Evolutionary conservation across 441 rosid genomes (phyloP).

Genomic region (Manihot esculenta): DNA sequence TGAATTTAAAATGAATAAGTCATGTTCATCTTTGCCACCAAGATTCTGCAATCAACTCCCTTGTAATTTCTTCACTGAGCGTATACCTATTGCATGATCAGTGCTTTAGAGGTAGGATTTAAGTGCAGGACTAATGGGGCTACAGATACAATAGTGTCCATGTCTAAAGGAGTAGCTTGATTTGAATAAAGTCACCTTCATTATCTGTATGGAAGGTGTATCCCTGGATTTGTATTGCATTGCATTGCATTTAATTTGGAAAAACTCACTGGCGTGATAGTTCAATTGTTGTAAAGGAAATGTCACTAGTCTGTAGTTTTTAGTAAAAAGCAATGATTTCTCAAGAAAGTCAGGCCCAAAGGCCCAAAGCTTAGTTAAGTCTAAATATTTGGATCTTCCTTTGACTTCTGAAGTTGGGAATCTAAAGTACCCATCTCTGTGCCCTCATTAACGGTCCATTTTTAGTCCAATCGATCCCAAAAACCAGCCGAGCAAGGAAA

Average conservation of each 20-base stretch:
- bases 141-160: neutral
- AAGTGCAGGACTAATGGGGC: neutral
- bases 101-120: neutral
- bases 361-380: neutral
- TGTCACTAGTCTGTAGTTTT: too few species aligned
- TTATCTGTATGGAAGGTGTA: too few species aligned
- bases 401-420: too few species aligned
- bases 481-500: too few species aligned
- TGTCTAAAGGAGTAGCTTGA: neutral
- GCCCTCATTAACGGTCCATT: neutral
- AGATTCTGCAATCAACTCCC: neutral
- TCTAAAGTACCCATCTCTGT: neutral
- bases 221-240: too few species aligned
- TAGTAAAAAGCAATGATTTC: too few species aligned
- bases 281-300: too few species aligned
- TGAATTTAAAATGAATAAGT: neutral
- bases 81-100: neutral
- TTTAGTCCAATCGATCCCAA: neutral
- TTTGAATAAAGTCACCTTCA: neutral
- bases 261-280: too few species aligned
- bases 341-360: too few species aligned
- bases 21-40: neutral
- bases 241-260: too few species aligned
- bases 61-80: neutral
- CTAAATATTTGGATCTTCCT: neutral